Conservation (phyloP, 163 green algal species). For the Smithsoniella earleae region DNA sequence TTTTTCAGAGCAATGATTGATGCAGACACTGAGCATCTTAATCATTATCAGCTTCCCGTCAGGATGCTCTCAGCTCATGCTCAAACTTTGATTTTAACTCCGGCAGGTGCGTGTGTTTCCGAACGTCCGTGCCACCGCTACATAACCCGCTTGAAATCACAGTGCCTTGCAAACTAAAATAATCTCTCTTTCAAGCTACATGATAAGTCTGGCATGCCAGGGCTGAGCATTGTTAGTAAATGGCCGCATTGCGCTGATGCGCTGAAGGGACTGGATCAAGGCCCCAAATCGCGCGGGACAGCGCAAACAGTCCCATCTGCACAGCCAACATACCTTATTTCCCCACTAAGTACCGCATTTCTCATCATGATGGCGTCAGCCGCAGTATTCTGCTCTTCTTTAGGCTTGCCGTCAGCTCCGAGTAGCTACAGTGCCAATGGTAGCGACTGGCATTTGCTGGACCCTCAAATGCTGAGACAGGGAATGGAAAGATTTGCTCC, state of each 20-base stretch:
- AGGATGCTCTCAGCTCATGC: slow-evolving; percentile 13
- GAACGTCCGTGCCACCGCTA: too few relatives aligned
- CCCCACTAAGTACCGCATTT: slow-evolving; percentile 12
- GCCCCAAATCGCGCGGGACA: not conserved
- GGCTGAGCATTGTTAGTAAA: not conserved
- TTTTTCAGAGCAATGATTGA: slow-evolving; percentile 18
- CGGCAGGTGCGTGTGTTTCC: too few relatives aligned
- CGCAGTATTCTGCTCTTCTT: not conserved
- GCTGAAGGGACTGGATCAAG: not conserved
- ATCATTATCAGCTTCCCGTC: slow-evolving; percentile 22
- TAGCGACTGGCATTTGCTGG: slow-evolving; percentile 16
- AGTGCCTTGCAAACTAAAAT: too few relatives aligned
- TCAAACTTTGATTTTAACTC: slow-evolving; percentile 11
- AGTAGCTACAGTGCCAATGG: too few relatives aligned
- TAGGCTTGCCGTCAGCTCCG: too few relatives aligned
- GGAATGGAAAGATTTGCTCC: slow-evolving; percentile 11
- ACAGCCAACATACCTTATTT: not conserved
- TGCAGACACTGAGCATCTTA: slow-evolving; percentile 12
- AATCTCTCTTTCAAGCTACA: too few relatives aligned
- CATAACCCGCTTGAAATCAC: too few relatives aligned
- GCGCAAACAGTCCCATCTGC: not conserved
- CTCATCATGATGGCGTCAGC: slow-evolving; percentile 24
- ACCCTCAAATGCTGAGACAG: not conserved
- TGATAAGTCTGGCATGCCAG: too few relatives aligned
- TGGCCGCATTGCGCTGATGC: slow-evolving; percentile 1